These are phyloP conservation scores for Anthoceros angustus DNA, from an alignment of 225 moss, liverwort and hornwort species.

Conservation along the genomic window DNA sequence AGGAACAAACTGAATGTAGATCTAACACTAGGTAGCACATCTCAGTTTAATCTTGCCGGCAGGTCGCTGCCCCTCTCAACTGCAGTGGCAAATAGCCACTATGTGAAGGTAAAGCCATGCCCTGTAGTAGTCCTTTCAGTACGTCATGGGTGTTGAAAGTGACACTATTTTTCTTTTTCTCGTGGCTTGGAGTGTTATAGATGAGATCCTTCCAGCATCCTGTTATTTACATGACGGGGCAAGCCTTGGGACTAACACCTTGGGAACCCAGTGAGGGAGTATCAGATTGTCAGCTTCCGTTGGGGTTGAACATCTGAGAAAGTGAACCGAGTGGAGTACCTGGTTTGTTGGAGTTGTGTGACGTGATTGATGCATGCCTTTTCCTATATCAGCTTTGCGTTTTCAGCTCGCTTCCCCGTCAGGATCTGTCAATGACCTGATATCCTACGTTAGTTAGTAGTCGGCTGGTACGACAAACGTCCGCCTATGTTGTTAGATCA, in stretches of 20 bases:
- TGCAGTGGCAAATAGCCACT: constrained; percentile 3
- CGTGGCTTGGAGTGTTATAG: neutral
- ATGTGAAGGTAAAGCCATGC: constrained; percentile 3
- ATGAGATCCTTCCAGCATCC: neutral
- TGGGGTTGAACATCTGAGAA: neutral
- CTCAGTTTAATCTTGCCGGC: constrained; percentile 1
- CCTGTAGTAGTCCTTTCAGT: constrained; percentile 3
- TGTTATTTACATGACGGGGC: neutral
- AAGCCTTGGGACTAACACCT: neutral
- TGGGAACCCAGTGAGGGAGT: neutral
- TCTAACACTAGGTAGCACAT: constrained; percentile 6
- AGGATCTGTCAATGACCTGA: no score
- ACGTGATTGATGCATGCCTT: no score
- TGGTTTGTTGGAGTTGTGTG: no score
- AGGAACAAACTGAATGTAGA: constrained; percentile 5
- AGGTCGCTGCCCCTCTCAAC: neutral
- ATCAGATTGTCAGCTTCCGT: neutral
- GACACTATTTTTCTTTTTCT: neutral
- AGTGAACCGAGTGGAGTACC: neutral
- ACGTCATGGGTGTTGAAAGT: neutral
- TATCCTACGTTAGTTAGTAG: no score
- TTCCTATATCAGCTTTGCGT: no score
- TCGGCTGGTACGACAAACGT: no score
- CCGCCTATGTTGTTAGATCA: neutral
- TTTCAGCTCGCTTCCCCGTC: no score